A percentile compares a stretch with the other conserved stretches of the same genome.
Conservation (phyloP, 331 rosid genomes). For the Malus hybrid region DNA sequence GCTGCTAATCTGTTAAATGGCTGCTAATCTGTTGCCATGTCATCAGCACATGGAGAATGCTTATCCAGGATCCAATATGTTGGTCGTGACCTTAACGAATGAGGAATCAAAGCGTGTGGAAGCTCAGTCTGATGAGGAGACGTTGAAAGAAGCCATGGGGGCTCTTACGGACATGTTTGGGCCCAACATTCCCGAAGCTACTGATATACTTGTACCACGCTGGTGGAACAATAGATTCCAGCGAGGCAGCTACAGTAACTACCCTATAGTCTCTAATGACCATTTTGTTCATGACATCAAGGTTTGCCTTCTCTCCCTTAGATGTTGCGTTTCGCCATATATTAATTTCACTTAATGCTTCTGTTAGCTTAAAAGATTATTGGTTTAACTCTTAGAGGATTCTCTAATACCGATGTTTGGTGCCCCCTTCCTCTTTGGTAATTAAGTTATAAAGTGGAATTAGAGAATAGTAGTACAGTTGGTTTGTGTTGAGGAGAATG, state of each 20-base stretch:
- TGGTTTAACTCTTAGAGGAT: no score
- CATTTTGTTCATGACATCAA: slow-evolving; percentile 53
- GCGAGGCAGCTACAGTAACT: slow-evolving; percentile 95
- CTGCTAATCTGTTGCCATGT: slow-evolving; percentile 32
- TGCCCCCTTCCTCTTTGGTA: no score
- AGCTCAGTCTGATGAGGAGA: slow-evolving; percentile 67
- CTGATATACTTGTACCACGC: slow-evolving; percentile 71
- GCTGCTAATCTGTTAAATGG: slow-evolving; percentile 4
- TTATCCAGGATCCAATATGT: slow-evolving; percentile 85
- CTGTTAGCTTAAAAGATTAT: no score
- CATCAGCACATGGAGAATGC: slow-evolving; percentile 97
- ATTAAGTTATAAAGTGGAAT: no score
- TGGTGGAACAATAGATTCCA: slow-evolving; percentile 96
- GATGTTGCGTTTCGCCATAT: not conserved
- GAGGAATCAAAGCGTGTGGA: slow-evolving; percentile 94
- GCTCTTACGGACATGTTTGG: slow-evolving; percentile 86
- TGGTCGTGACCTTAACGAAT: slow-evolving; percentile 90
- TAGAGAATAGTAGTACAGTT: no score
- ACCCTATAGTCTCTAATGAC: slow-evolving; percentile 55
- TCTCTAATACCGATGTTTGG: no score
- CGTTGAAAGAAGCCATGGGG: slow-evolving; percentile 77
- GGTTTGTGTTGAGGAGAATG: no score
- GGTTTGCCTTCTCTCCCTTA: slow-evolving; percentile 34
- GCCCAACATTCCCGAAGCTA: slow-evolving; percentile 65
- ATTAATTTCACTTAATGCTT: not conserved